Base-by-base conservation (phyloP, 2,329 filamentous ascomycete genomes). In the Talaromyces sp. region DNA sequence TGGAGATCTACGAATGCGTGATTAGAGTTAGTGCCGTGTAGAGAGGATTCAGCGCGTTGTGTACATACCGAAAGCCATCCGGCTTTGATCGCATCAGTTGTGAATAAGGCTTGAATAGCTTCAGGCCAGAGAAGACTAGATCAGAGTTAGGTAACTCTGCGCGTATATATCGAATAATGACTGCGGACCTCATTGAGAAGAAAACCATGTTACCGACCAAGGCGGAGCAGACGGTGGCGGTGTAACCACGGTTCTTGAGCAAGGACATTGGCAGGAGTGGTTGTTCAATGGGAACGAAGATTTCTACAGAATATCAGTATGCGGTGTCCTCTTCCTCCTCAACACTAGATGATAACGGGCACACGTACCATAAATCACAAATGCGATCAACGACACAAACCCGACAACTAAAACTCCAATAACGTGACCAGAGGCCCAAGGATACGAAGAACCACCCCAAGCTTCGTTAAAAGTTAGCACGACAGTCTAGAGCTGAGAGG, bases 201-300 rank as follows among this genome's bases (percentile, higher is more conserved):
- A 78, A 81, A 8, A 80, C 68, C 73, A 79, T 78, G 32, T 74
- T 74, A n/a, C 72, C 75, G 54, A 79, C 71, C 5, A 72, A 71
- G 1, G 75, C 77, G 51, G 73, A 69, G 38, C 69, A 63, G 38
- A 79, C 71, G 55, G 79, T 71, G 55, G 74, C 77, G 35, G 74
- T 67, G 62, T 75, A 80, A 0, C 72, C 72, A 4, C 70, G 62
- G 58, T 79, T 75, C 48, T 67, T 69, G 69, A 81, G 78, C 55
- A 81, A 69, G n/a, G 70, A 69, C 2, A 72, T 72, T 1, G 79
- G 77, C 65, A 81, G 75, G 3, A 81, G 66, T 7, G 78, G 75
- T 53, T 75, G 70, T 10, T 72, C 69, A 24, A 68, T 67, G 59
- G 69, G 71, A 53, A 76, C 67, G 60, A 67, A 74, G 19, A 66